Evolutionary conservation across 176 grass and related monocot genomes (phyloP).

Genomic region (Raddia guianensis): DNA sequence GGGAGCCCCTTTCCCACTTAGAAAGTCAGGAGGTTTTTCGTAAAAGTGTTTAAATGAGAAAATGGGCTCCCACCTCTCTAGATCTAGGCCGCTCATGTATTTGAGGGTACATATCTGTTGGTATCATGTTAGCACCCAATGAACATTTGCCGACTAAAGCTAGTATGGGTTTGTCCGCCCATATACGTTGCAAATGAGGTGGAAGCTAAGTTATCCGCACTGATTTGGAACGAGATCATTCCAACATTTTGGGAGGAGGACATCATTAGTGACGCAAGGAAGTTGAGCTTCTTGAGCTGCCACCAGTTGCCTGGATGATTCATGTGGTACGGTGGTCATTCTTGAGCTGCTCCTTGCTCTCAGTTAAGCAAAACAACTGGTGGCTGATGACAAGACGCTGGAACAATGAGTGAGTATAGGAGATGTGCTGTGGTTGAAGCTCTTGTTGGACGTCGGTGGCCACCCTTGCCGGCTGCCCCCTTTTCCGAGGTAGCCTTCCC

Average conservation of each 20-base stretch:
- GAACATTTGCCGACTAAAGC: constrained; percentile 53
- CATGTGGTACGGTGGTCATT: constrained; percentile 92
- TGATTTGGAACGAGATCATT: constrained; percentile 98
- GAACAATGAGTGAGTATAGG: constrained; percentile 67
- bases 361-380: constrained; percentile 74
- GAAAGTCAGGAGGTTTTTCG: too few species aligned
- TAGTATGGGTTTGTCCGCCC: constrained; percentile 85
- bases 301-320: constrained; percentile 73
- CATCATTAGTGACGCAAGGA: constrained; percentile 77
- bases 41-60: too few species aligned
- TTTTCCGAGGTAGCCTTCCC: too few species aligned
- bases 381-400: constrained; percentile 61
- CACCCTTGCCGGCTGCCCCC: too few species aligned
- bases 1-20: too few species aligned
- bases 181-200: constrained; percentile 77
- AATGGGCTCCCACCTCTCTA: too few species aligned
- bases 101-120: too few species aligned
- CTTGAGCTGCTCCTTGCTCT: constrained; percentile 89
- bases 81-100: too few species aligned
- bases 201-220: constrained; percentile 79
- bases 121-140: too few species aligned
- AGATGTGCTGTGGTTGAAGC: constrained; percentile 87
- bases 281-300: constrained; percentile 91
- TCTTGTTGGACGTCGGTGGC: too few species aligned
- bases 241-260: constrained; percentile 91